Evolutionary conservation across 345 rosid species (phyloP), one percentile per base, ranked within the genome.

Genomic region (Linum usitatissimum): DNA sequence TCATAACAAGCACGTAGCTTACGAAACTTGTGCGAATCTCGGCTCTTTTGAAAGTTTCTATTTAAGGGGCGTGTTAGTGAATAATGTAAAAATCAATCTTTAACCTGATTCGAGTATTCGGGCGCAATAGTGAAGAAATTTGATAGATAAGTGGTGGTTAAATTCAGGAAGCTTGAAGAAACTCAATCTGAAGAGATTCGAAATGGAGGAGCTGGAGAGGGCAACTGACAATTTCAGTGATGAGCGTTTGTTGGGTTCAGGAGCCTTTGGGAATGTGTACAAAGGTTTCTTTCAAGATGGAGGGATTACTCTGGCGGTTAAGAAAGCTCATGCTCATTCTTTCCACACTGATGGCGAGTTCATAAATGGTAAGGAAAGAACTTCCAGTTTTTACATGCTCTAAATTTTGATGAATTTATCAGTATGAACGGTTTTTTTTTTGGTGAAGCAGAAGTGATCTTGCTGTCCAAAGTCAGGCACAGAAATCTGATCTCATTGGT

Each of bases 221-320:
- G 92, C 81, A 15, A 81, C 86, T 8, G 45, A 75, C 36, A 66
- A 69, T 58, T 86, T 81, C 57, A 77, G 86, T 48, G 38, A 73
- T n/a, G 83, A 81, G 9, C 77, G 77, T 63, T 20, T 86, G 67
- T 40, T 83, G 69, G 86, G 92, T 6, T 76, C 69, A 13, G 86
- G 88, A 21, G 86, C 76, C 34, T 86, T 76, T 48, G 83, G 83
- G 1, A 80, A 78, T 64, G 85, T 81, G 1, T 83, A 81, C 60
- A 75, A 68, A 60, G 91, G 85, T 38, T 66, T 49, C 6, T 81
- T 81, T 53, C 78, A 71, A 4, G 64, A 12, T 3, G 77, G 79
- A 40, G 80, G 74, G 14, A 20, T 55, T 30, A 72, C 55, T 3
- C 69, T 83, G 40, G 91, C 88, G 23, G 81, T 83, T 64, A 86